phyloP scores from a whole-genome alignment of 2,329 filamentous ascomycete species.

The Cladosporium sp. region DNA sequence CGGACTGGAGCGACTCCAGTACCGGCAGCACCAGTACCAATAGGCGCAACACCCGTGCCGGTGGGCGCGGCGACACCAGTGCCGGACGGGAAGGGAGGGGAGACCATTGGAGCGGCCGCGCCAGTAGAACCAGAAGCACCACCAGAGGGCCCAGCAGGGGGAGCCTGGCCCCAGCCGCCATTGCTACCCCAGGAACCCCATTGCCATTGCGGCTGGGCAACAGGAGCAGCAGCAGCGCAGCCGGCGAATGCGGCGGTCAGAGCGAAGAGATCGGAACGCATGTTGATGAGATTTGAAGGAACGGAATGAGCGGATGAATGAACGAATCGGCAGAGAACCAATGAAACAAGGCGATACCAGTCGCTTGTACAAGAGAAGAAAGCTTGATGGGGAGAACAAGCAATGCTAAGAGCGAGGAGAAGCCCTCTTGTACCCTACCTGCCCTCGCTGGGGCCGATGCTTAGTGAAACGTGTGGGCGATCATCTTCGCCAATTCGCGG shows the following conservation, averaged over 20 bases:
- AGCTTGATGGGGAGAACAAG: slow-evolving; percentile 9
- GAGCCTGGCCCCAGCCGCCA: slow-evolving; percentile 1
- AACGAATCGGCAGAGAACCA: not conserved
- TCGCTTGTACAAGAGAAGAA: not conserved
- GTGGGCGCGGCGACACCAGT: not conserved
- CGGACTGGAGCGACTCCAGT: not conserved
- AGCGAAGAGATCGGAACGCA: slow-evolving; percentile 9
- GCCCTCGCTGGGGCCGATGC: not conserved
- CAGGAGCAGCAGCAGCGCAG: slow-evolving; percentile 8
- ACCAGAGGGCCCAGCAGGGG: not conserved
- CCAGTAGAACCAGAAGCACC: not conserved
- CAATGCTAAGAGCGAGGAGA: slow-evolving; percentile 3
- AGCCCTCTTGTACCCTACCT: slow-evolving; percentile 8
- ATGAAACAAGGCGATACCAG: slow-evolving; percentile 4
- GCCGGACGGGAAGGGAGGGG: not conserved
- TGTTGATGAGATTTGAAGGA: not conserved
- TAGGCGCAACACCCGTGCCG: slow-evolving; percentile 1
- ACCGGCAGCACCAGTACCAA: not conserved
- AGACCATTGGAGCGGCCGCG: not conserved
- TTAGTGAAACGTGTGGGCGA: not conserved
- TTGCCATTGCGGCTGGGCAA: slow-evolving; percentile 2
- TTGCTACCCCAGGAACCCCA: slow-evolving; percentile 5
- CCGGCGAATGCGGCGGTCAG: slow-evolving; percentile 9
- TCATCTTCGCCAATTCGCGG: not conserved
- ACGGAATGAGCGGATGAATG: slow-evolving; percentile 1